These are phyloP conservation scores for Byssochlamys sp. DNA, from an alignment of 2,329 filamentous ascomycete genomes.

Conservation along the genomic window DNA sequence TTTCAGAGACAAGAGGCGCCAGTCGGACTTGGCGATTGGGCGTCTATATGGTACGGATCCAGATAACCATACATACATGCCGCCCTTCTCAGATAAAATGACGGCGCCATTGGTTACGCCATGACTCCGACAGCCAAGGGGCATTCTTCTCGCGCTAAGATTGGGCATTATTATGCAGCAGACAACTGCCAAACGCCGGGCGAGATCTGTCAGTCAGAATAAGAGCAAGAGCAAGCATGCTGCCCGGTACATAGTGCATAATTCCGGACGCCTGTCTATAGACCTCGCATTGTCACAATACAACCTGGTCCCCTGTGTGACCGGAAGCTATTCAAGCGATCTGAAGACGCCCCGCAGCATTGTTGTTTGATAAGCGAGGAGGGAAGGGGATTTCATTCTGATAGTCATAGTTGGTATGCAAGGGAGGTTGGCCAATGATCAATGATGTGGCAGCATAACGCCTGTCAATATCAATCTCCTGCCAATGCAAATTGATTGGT, in stretches of 20 bases:
- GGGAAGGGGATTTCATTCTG: background rate
- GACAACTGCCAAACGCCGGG: background rate
- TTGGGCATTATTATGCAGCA: background rate
- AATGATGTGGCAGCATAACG: background rate
- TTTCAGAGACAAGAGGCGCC: no score
- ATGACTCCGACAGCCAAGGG: background rate
- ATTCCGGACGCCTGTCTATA: background rate
- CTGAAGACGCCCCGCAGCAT: background rate
- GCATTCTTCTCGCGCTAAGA: background rate
- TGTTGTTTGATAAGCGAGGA: background rate
- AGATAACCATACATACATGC: no score
- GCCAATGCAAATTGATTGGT: background rate
- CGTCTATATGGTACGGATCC: no score
- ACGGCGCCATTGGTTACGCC: background rate
- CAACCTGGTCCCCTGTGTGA: background rate
- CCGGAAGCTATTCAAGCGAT: background rate
- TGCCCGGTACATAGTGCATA: background rate
- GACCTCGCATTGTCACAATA: background rate
- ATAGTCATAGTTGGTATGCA: background rate
- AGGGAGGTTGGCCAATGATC: background rate
- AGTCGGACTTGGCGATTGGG: no score
- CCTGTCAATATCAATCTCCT: background rate
- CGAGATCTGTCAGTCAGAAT: background rate
- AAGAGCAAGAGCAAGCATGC: background rate
- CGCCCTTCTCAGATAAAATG: no score